Conservation (phyloP, 345 rosid species). For the Zanthoxylum bungeanum region DNA sequence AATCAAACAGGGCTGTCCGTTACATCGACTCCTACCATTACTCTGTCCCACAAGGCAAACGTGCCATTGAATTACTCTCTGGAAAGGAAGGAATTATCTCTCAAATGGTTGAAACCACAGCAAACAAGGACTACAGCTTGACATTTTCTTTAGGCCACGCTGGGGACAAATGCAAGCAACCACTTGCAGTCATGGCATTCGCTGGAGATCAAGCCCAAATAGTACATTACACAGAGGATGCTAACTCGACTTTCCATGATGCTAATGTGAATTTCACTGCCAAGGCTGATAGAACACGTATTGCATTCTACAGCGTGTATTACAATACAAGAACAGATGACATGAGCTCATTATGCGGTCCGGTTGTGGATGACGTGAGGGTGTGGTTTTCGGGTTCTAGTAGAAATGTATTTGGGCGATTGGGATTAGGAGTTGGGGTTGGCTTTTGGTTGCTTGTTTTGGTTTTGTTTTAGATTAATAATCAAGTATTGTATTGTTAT, state of each 20-base stretch:
- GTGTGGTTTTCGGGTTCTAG: conserved; percentile 68
- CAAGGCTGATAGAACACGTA: conserved; percentile 78
- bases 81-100: conserved; percentile 98
- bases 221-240: conserved; percentile 68
- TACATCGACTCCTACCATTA: conserved; percentile 83
- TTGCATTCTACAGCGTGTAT: conserved; percentile 90
- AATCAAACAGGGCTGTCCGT: conserved; percentile 87
- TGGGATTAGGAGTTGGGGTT: conserved; percentile 28
- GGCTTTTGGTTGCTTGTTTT: conserved; percentile 31
- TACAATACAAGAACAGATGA: conserved; percentile 92
- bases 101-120: conserved; percentile 81
- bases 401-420: conserved; percentile 22
- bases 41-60: conserved; percentile 76
- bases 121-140: conserved; percentile 49
- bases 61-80: conserved; percentile 82
- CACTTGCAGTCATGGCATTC: conserved; percentile 82
- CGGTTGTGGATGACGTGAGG: conserved; percentile 85
- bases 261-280: conserved; percentile 75
- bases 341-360: conserved; percentile 97
- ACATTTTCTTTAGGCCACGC: conserved; percentile 84
- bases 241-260: conserved; percentile 66
- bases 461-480: conserved; percentile 36
- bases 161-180: conserved; percentile 83
- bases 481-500: not conserved
- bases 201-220: conserved; percentile 92